Percentiles rank a stretch among this genome's conserved stretches.
Conservation (phyloP, 2,329 filamentous ascomycete species). For the Neonectria faginata region DNA sequence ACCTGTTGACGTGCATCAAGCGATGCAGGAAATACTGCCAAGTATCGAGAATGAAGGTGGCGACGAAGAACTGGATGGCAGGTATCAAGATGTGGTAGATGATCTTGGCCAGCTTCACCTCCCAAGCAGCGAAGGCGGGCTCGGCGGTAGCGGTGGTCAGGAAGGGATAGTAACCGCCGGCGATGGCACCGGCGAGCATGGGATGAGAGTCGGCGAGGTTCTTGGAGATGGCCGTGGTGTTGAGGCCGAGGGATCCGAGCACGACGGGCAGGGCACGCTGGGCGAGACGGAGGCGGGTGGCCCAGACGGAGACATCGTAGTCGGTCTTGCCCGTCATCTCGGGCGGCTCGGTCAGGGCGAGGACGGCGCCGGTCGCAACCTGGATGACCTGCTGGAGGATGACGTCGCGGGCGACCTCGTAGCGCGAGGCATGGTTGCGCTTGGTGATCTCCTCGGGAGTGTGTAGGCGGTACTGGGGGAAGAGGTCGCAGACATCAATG, state of each 20-base stretch:
- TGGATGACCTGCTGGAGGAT: constrained; percentile 93
- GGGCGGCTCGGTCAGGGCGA: constrained; percentile 78
- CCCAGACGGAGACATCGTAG: constrained; percentile 92
- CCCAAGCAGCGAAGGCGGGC: constrained; percentile 86
- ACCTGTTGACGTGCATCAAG: constrained; percentile 96
- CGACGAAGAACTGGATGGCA: constrained; percentile 79
- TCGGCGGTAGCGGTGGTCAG: constrained; percentile 71
- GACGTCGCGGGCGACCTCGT: constrained; percentile 90
- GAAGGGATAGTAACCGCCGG: constrained; percentile 84
- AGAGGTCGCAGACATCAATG: constrained; percentile 86
- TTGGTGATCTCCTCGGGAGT: constrained; percentile 91
- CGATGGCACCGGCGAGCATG: constrained; percentile 78
- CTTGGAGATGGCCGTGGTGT: constrained; percentile 79
- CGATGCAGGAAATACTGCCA: constrained; percentile 99
- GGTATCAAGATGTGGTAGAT: constrained; percentile 87
- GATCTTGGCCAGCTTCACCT: constrained; percentile 77
- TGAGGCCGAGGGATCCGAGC: constrained; percentile 78
- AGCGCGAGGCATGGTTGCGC: constrained; percentile 86
- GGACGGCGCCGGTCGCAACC: constrained; percentile 73
- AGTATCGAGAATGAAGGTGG: constrained; percentile 84
- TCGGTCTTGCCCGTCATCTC: constrained; percentile 82
- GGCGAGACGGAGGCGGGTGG: constrained; percentile 80
- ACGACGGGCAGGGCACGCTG: constrained; percentile 82
- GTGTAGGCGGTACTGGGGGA: constrained; percentile 92
- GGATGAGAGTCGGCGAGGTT: constrained; percentile 79